Conservation (phyloP, 805 yeast species). For the Sporopachydermia quercuum region DNA sequence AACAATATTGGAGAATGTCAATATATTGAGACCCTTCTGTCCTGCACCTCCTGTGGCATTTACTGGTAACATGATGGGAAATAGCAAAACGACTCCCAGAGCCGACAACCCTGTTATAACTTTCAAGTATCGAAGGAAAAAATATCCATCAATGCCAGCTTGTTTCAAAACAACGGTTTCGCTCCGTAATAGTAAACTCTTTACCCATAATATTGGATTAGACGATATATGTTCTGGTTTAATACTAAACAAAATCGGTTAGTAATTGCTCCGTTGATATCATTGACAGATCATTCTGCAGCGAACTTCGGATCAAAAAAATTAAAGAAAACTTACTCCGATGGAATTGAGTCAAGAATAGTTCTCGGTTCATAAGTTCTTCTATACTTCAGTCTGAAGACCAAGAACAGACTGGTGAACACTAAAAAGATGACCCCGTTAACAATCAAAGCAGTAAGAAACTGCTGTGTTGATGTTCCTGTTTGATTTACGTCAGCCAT, state of each 20-base stretch:
- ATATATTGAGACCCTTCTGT: constrained; percentile 43
- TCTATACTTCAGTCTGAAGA: constrained; percentile 49
- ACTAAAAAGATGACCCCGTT: constrained; percentile 53
- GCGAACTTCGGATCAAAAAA: no score
- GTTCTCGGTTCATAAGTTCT: constrained; percentile 80
- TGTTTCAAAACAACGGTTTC: constrained; percentile 52
- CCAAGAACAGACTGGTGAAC: constrained; percentile 46
- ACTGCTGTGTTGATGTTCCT: constrained; percentile 14
- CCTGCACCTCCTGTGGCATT: constrained; percentile 55
- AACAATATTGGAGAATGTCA: constrained; percentile 47
- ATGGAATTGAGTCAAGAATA: constrained; percentile 37
- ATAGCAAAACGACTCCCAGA: constrained; percentile 36
- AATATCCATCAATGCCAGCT: constrained; percentile 63
- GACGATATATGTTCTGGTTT: constrained; percentile 1
- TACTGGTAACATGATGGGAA: constrained; percentile 62
- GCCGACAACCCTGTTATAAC: constrained; percentile 38
- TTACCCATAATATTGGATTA: constrained; percentile 30
- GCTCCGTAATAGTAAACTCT: constrained; percentile 35
- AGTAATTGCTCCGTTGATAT: constrained; percentile 3
- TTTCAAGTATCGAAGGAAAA: constrained; percentile 50
- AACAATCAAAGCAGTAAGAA: constrained; percentile 52
- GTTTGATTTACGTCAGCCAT: no score
- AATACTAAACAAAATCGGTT: no score
- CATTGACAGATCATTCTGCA: background rate
- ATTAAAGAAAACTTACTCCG: constrained; percentile 7